Conservation (phyloP, 2,329 filamentous ascomycete genomes). For the Cadophora sp. region DNA sequence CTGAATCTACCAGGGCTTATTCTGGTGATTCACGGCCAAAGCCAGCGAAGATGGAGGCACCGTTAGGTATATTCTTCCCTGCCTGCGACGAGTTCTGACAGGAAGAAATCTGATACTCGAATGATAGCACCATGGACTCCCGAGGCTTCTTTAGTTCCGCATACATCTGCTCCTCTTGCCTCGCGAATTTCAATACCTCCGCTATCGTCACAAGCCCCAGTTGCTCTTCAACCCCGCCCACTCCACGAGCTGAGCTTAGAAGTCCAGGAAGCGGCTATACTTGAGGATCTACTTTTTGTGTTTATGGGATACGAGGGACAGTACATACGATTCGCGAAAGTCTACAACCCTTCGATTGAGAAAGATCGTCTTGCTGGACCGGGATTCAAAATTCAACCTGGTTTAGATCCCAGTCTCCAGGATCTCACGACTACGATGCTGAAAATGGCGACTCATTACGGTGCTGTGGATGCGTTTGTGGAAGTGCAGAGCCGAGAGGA, state of each 20-base stretch:
- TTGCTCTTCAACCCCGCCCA: constrained; percentile 69
- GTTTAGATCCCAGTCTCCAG: constrained; percentile 88
- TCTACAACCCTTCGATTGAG: constrained; percentile 84
- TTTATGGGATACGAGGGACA: constrained; percentile 99
- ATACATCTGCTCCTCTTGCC: constrained; percentile 61
- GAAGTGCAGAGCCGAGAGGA: constrained; percentile 93
- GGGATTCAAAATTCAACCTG: constrained; percentile 77
- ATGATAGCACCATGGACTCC: constrained; percentile 73
- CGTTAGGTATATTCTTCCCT: constrained; percentile 52
- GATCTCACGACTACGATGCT: constrained; percentile 90
- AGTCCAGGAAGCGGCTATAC: constrained; percentile 82
- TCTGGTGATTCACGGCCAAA: constrained; percentile 40
- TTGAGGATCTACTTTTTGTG: constrained; percentile 91
- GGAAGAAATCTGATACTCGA: constrained; percentile 19
- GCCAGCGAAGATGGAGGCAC: constrained; percentile 54
- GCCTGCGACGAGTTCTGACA: background rate
- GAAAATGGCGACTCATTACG: constrained; percentile 93
- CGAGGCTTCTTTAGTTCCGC: constrained; percentile 73
- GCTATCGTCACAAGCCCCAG: constrained; percentile 75
- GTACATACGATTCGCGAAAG: constrained; percentile 85
- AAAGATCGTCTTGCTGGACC: constrained; percentile 87
- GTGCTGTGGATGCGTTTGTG: constrained; percentile 88
- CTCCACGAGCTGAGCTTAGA: constrained; percentile 77
- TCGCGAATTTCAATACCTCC: constrained; percentile 68
- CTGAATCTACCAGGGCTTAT: constrained; percentile 38